Percentiles rank a stretch among this genome's conserved stretches.
Evolutionary conservation across 164 flowering plant species (phyloP).

Genomic region (Amborella trichopoda): DNA sequence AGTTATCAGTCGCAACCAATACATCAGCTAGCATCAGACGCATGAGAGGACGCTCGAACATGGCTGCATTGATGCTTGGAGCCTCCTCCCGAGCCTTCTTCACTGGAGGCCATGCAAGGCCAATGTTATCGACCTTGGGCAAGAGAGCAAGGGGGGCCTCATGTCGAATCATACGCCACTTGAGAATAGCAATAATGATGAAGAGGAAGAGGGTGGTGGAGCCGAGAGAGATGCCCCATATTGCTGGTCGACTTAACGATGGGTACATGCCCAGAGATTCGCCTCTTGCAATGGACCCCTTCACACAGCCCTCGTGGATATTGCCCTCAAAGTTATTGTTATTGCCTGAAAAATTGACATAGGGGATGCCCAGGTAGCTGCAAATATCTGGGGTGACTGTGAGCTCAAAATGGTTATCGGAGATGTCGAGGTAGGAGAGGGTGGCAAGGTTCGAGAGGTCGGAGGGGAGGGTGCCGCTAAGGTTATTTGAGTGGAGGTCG

Average conservation of each 20-base stretch:
- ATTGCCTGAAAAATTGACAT: constrained; percentile 35
- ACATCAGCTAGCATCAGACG: constrained; percentile 37
- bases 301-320: background rate
- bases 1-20: constrained; percentile 47
- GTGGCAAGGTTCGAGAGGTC: constrained; percentile 26
- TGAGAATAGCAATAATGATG: constrained; percentile 18
- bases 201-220: constrained; percentile 14
- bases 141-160: constrained; percentile 13
- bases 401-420: constrained; percentile 28
- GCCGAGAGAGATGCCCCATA: constrained; percentile 25
- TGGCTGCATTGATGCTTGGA: constrained; percentile 51
- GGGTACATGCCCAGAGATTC: constrained; percentile 1
- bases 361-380: constrained; percentile 28
- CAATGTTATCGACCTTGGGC: constrained; percentile 17
- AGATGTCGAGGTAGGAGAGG: constrained; percentile 47
- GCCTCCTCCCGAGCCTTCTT: constrained; percentile 38
- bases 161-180: constrained; percentile 19
- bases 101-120: constrained; percentile 23
- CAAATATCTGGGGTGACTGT: constrained; percentile 37
- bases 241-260: constrained; percentile 15
- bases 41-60: constrained; percentile 38
- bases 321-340: background rate
- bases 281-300: background rate
- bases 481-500: constrained; percentile 43
- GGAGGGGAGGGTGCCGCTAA: constrained; percentile 34